Evolutionary conservation across 2,329 filamentous ascomycete species (phyloP).

Genomic region (Microcyclospora pomicola): DNA sequence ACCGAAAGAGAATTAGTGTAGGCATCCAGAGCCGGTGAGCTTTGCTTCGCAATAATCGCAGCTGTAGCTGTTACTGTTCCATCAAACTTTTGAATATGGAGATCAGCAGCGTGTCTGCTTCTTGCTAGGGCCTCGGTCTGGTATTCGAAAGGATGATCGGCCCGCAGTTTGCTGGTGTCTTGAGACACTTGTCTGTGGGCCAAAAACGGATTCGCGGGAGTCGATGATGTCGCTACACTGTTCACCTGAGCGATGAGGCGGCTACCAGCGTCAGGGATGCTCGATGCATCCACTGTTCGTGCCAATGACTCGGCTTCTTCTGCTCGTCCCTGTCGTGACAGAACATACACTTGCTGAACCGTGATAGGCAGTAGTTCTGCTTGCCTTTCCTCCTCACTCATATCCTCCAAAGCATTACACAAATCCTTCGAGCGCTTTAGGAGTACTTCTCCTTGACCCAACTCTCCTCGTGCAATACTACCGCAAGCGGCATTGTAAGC

Average conservation of each 20-base stretch:
- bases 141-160: slow-evolving; percentile 57
- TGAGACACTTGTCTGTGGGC: slow-evolving; percentile 48
- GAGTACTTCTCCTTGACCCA: slow-evolving; percentile 50
- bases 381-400: slow-evolving; percentile 60
- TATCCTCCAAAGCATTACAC: slow-evolving; percentile 59
- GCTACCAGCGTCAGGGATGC: slow-evolving; percentile 54
- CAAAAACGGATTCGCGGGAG: slow-evolving; percentile 50
- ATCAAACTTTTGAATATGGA: slow-evolving; percentile 53
- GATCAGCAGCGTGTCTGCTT: slow-evolving; percentile 50
- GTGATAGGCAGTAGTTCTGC: slow-evolving; percentile 62
- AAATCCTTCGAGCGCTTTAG: slow-evolving; percentile 57
- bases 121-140: slow-evolving; percentile 48
- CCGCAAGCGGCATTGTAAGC: slow-evolving; percentile 69
- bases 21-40: slow-evolving; percentile 26
- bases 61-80: slow-evolving; percentile 47
- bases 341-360: slow-evolving; percentile 62
- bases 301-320: slow-evolving; percentile 52
- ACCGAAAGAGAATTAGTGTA: slow-evolving; percentile 43
- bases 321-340: slow-evolving; percentile 50
- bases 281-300: slow-evolving; percentile 46
- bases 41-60: slow-evolving; percentile 34
- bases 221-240: slow-evolving; percentile 33
- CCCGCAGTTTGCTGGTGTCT: slow-evolving; percentile 37
- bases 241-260: slow-evolving; percentile 56
- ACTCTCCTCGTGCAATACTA: slow-evolving; percentile 55